phyloP scores from a whole-genome alignment of 192 early-diverging fungal species.

The Tieghemiomyces parasiticus region DNA sequence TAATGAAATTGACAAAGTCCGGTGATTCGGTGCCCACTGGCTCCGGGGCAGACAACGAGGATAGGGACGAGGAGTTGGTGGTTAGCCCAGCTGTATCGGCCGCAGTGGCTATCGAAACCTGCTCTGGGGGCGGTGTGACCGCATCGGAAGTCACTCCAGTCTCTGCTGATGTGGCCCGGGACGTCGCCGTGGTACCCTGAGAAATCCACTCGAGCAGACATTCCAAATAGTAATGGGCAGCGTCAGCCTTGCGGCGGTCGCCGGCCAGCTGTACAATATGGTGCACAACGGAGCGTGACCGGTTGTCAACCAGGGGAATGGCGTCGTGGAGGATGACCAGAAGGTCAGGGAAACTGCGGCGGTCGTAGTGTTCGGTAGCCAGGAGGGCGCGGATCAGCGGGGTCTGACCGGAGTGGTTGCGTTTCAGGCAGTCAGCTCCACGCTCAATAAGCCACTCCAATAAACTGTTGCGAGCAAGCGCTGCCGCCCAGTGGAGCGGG shows the following conservation, averaged over 20 bases:
- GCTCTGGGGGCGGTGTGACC: constrained; percentile 13
- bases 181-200: constrained; percentile 15
- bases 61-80: constrained; percentile 33
- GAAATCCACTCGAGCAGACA: constrained; percentile 54
- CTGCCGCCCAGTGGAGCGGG: constrained; percentile 90
- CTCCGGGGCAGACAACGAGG: no score
- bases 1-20: constrained; percentile 64
- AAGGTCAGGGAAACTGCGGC: constrained; percentile 54
- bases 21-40: no score
- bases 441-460: constrained; percentile 60
- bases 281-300: constrained; percentile 78
- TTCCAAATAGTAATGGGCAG: constrained; percentile 83
- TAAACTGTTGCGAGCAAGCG: constrained; percentile 60
- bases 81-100: constrained; percentile 24
- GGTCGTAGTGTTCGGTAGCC: constrained; percentile 74
- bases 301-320: constrained; percentile 59
- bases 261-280: constrained; percentile 67
- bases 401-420: constrained; percentile 76
- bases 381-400: constrained; percentile 78
- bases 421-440: constrained; percentile 47
- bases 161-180: no score
- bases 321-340: constrained; percentile 60
- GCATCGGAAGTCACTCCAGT: not conserved
- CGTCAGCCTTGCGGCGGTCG: constrained; percentile 48
- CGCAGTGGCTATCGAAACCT: constrained; percentile 24